Conservation (phyloP, 169 alveolate species). For the Plasmodium coatneyi region DNA sequence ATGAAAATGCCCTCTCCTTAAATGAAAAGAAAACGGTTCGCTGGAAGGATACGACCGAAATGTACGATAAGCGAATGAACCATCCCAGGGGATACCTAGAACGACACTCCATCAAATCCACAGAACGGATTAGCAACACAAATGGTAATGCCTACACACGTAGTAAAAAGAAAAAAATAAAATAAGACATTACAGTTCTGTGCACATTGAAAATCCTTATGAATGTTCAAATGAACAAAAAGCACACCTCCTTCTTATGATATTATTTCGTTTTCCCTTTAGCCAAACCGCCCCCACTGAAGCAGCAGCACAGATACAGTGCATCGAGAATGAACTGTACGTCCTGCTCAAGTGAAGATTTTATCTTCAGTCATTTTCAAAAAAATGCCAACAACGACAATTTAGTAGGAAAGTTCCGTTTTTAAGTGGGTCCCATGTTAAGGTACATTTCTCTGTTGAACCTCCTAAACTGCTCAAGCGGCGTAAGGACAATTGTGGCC, state of each 20-base stretch:
- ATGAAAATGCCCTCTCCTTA: slow-evolving; percentile 1
- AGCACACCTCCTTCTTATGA: neutral
- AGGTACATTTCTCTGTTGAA: neutral
- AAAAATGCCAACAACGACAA: slow-evolving; percentile 56
- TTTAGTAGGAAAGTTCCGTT: slow-evolving; percentile 17
- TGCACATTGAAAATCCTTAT: neutral
- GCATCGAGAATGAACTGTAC: neutral
- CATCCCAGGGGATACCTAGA: neutral
- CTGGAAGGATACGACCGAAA: neutral
- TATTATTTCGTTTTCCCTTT: neutral
- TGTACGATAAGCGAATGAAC: neutral
- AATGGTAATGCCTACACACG: neutral
- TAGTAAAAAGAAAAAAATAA: neutral
- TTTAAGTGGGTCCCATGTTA: neutral
- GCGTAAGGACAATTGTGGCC: neutral
- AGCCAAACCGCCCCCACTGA: neutral
- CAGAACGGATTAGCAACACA: neutral
- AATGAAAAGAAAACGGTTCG: neutral
- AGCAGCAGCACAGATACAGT: neutral
- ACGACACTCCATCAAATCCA: neutral
- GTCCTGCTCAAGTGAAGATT: slow-evolving; percentile 29
- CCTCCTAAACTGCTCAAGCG: neutral
- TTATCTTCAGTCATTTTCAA: slow-evolving; percentile 59
- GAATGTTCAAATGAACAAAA: neutral
- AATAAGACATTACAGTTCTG: neutral